phyloP scores from a whole-genome alignment of 768 basidiomycete genomes.

The Candolleomyces eurysporus region DNA sequence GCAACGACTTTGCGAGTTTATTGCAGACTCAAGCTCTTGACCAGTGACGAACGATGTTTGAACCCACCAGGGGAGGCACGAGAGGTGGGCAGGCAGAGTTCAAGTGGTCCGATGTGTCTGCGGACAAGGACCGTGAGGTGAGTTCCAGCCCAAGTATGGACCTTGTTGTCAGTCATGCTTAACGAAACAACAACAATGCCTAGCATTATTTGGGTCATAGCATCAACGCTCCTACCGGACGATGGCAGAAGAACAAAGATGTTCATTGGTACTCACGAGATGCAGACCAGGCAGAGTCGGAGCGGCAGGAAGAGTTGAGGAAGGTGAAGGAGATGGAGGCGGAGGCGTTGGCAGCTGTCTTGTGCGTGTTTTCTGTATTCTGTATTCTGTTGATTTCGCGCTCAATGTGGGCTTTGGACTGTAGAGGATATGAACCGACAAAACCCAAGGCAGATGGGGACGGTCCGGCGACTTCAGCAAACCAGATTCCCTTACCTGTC shows the following conservation, averaged over 20 bases:
- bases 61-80: conserved; percentile 85
- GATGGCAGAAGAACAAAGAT: conserved; percentile 98
- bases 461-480: conserved; percentile 18
- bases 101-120: conserved; percentile 88
- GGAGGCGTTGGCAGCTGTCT: conserved; percentile 78
- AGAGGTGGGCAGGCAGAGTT: conserved; percentile 90
- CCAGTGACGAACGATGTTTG: conserved; percentile 59
- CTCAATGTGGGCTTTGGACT: not conserved
- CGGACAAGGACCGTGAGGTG: conserved; percentile 92
- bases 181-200: not conserved
- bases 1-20: too few relatives aligned
- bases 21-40: not conserved
- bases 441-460: conserved; percentile 31
- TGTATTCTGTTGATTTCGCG: not conserved
- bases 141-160: conserved; percentile 12
- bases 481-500: conserved; percentile 7
- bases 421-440: conserved; percentile 71
- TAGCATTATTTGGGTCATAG: conserved; percentile 95
- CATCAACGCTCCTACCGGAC: conserved; percentile 90
- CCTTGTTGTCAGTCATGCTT: too few relatives aligned
- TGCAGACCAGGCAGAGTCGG: conserved; percentile 34
- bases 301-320: conserved; percentile 70
- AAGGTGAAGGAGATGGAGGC: conserved; percentile 86
- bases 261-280: conserved; percentile 94
- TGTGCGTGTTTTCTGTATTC: conserved; percentile 46